Evolutionary conservation across 2,329 filamentous ascomycete species (phyloP), one percentile per base, ranked within the genome.

Genomic region (Blastomyces gilchristii): DNA sequence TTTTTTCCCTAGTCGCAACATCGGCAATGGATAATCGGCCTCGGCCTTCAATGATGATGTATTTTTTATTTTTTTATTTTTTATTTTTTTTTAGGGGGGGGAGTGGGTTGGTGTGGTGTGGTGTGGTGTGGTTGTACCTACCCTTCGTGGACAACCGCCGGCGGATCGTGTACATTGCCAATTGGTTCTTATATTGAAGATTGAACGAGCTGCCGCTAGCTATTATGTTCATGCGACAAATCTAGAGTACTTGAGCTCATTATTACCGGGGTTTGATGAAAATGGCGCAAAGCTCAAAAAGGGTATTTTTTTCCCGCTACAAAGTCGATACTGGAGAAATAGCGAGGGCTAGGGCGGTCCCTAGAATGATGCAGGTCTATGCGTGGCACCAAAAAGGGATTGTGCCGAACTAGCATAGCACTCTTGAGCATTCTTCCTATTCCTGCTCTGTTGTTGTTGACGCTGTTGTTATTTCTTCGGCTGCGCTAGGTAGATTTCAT

Each of bases 351-450:
- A 18, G 14, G 7, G 14, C 28, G 25, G 12, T 34, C 50, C 25
- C 5, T 34, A 31, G 28, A 47, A 45, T 41, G 16, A 47, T 14
- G 25, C 39, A 31, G 57, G 57, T 47, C 16, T 41, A 47, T 58
- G 57, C 57, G 41, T 58, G 39, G 57, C 57, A 47, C 57, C 57
- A 16, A 47, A 47, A 45, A 34, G 28, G 25, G 43, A 28, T 47
- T 58, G 14, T 28, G 8, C 25, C 57, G 25, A 58, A 45, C 57
- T 58, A 18, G 57, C 57, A 58, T 9, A 47, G 34, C 8, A 37
- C 9, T 9, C 34, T 37, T 37, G 4, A 47, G 22, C 57, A 22
- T 34, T 28, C 28, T 34, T 31, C 2, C 18, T 34, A 28, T 31
- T 16, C 12, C 34, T 37, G 1, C 34, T 37, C 34, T 2, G 7